These are phyloP conservation scores for Blastocrithidia nonstop DNA, from an alignment of 208 protist genomes.

Conservation along the genomic window DNA sequence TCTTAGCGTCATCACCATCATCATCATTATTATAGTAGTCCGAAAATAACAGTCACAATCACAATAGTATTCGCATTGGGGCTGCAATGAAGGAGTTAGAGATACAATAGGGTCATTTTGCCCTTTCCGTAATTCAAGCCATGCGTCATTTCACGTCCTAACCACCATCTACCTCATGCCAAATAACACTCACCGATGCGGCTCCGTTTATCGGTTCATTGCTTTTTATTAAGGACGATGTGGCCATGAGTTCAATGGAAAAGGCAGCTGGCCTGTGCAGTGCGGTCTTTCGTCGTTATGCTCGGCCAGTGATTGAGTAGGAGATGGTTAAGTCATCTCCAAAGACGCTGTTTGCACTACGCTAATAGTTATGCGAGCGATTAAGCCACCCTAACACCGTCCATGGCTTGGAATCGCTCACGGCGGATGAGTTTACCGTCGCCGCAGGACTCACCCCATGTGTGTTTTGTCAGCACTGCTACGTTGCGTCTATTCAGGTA, in stretches of 20 bases:
- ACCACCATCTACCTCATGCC: conserved; percentile 8
- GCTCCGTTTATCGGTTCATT: conserved; percentile 56
- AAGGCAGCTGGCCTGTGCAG: conserved; percentile 68
- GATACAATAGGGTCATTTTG: conserved; percentile 64
- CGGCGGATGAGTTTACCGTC: conserved; percentile 38
- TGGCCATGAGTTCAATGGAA: conserved; percentile 34
- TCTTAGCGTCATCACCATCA: background rate
- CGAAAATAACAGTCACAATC: conserved; percentile 10
- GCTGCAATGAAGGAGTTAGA: conserved; percentile 48
- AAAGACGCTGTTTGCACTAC: conserved; percentile 39
- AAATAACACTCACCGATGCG: conserved; percentile 22
- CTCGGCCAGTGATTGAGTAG: conserved; percentile 26
- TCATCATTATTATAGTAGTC: background rate
- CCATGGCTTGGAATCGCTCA: conserved; percentile 49
- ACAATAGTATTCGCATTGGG: conserved; percentile 19
- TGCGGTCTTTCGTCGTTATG: conserved; percentile 60
- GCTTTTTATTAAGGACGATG: conserved; percentile 71
- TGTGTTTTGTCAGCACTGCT: conserved; percentile 59
- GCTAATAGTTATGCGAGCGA: conserved; percentile 43
- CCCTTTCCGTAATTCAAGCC: conserved; percentile 12
- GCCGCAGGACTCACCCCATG: conserved; percentile 48
- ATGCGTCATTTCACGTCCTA: conserved; percentile 8
- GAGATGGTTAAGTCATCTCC: conserved; percentile 30
- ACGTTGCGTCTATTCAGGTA: conserved; percentile 46
- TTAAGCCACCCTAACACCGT: conserved; percentile 57